phyloP scores from a whole-genome alignment of 1,139 yeast species.

The Suhomyces bribrorum region DNA sequence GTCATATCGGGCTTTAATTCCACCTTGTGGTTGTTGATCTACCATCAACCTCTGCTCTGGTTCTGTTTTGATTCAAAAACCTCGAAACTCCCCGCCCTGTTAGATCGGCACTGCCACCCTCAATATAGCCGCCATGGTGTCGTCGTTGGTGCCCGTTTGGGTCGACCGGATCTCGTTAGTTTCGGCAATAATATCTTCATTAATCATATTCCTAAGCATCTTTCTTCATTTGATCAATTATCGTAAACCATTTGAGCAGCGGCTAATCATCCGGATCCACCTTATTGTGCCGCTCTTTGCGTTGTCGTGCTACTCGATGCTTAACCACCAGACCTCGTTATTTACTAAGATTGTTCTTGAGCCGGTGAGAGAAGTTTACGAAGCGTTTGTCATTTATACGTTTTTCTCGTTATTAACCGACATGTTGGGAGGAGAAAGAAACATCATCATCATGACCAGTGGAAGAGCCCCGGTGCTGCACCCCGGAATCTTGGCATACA shows the following conservation, averaged over 20 bases:
- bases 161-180: conserved; percentile 34
- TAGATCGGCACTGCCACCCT: background rate
- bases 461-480: conserved; percentile 76
- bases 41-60: too few relatives aligned
- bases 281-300: conserved; percentile 63
- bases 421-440: conserved; percentile 89
- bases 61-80: too few relatives aligned
- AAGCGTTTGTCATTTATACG: conserved; percentile 93
- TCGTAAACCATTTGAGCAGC: conserved; percentile 85
- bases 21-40: too few relatives aligned
- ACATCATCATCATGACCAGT: conserved; percentile 69
- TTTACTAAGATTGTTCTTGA: conserved; percentile 55
- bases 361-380: conserved; percentile 86
- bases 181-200: conserved; percentile 34
- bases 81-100: too few relatives aligned
- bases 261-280: conserved; percentile 81
- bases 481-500: conserved; percentile 57
- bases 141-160: conserved; percentile 33
- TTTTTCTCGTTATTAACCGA: conserved; percentile 82
- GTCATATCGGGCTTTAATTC: too few relatives aligned
- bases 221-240: conserved; percentile 56
- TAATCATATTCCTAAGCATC: conserved; percentile 35
- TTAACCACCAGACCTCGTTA: conserved; percentile 42
- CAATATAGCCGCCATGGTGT: background rate
- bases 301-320: conserved; percentile 52